phyloP scores from a whole-genome alignment of 2,329 filamentous ascomycete genomes.

The Aspergillus glaucus region DNA sequence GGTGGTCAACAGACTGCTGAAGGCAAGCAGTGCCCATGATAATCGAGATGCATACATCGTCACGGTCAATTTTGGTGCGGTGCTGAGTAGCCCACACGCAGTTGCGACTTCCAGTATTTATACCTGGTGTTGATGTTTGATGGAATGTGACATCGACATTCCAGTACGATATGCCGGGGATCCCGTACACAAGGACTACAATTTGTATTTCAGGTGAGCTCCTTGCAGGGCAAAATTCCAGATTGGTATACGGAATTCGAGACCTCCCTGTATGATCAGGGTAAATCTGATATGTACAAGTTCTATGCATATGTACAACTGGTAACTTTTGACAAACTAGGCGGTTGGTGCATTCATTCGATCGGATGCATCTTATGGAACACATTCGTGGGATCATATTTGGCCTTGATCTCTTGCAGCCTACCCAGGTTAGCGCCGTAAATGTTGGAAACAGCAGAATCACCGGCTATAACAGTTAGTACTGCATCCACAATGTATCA shows the following conservation, averaged over 20 bases:
- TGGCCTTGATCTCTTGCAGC: slow-evolving; percentile 39
- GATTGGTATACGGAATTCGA: too few species aligned
- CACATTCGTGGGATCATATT: slow-evolving; percentile 43
- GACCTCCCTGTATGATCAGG: background rate
- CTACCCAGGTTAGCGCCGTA: slow-evolving; percentile 41
- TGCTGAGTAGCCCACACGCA: background rate
- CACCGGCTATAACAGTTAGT: slow-evolving; percentile 18
- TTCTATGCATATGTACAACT: background rate
- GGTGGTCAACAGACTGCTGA: background rate
- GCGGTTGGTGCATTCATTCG: background rate
- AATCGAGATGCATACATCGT: background rate
- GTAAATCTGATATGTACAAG: background rate
- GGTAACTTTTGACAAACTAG: background rate
- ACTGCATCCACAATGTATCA: background rate
- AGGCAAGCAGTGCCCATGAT: background rate
- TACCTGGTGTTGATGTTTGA: background rate
- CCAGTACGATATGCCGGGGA: background rate
- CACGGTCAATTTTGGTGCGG: background rate
- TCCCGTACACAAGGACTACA: background rate
- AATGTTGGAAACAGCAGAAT: slow-evolving; percentile 30
- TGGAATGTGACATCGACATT: background rate
- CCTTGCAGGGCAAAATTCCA: too few species aligned
- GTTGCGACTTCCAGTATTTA: background rate
- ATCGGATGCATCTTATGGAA: slow-evolving; percentile 42
- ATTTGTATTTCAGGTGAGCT: too few species aligned